Conservation (phyloP, 2,329 filamentous ascomycete genomes). For the Ciborinia camelliae region DNA sequence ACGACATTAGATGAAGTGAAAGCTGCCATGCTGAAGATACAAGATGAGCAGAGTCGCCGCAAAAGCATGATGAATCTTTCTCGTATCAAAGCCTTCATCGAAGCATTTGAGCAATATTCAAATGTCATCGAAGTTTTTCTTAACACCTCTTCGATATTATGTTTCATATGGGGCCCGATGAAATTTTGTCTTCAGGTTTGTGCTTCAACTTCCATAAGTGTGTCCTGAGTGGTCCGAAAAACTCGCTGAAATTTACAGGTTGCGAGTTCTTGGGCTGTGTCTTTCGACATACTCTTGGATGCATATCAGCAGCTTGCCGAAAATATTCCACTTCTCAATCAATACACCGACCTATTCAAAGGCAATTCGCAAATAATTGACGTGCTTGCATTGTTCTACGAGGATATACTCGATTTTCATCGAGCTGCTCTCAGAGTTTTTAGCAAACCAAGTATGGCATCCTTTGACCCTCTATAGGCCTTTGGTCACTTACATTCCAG, state of each 20-base stretch:
- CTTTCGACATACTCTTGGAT: conserved; percentile 40
- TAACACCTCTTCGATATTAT: conserved; percentile 36
- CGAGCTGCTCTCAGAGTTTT: conserved; percentile 37
- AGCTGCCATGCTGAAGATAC: conserved; percentile 29
- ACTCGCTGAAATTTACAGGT: conserved; percentile 26
- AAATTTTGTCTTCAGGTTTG: conserved; percentile 39
- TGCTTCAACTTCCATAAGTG: background rate
- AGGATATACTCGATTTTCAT: conserved; percentile 43
- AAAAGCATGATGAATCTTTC: conserved; percentile 34
- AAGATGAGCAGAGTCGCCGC: conserved; percentile 32
- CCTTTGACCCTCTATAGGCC: background rate
- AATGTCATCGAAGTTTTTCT: conserved; percentile 40
- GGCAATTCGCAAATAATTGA: conserved; percentile 35
- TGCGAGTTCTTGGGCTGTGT: conserved; percentile 36
- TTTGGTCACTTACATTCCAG: conserved; percentile 3
- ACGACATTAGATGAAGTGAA: conserved; percentile 30
- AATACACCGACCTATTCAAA: conserved; percentile 37
- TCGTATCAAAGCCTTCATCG: conserved; percentile 35
- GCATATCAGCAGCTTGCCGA: conserved; percentile 42
- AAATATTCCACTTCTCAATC: conserved; percentile 38
- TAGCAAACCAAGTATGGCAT: conserved; percentile 26
- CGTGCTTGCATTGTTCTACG: conserved; percentile 39
- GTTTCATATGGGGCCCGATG: conserved; percentile 41
- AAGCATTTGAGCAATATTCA: conserved; percentile 41
- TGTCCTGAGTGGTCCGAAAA: no score